These are phyloP conservation scores for Nepenthes mirabilis DNA, from an alignment of 148 eudicot species.

Conservation along the genomic window DNA sequence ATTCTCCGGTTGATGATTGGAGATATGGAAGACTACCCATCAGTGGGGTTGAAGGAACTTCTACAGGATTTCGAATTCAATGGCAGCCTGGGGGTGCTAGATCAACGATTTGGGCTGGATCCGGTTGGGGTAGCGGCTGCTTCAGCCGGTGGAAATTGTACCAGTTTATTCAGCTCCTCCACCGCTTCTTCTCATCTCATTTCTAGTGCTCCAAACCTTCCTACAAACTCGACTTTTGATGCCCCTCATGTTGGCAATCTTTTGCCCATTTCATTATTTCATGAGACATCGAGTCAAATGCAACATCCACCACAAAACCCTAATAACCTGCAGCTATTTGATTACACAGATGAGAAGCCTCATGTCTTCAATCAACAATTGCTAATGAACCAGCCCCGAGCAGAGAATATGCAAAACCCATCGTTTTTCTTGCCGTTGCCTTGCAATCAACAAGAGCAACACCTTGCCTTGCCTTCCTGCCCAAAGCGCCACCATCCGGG, in stretches of 20 bases:
- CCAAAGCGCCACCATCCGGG: conserved; percentile 65
- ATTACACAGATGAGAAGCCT: conserved; percentile 29
- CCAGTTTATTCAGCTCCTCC: too few relatives aligned
- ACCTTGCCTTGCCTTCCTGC: conserved; percentile 29
- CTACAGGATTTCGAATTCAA: conserved; percentile 34
- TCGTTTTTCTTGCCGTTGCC: conserved; percentile 29
- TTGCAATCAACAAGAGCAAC: conserved; percentile 19
- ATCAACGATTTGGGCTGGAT: conserved; percentile 35
- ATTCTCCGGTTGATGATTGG: conserved; percentile 66
- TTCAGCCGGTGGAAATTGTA: too few relatives aligned
- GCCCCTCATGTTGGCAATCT: background rate
- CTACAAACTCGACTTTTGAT: background rate
- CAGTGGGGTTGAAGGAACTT: conserved; percentile 47
- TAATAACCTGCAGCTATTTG: conserved; percentile 10
- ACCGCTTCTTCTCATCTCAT: too few relatives aligned
- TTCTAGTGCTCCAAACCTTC: too few relatives aligned
- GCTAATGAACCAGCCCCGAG: conserved; percentile 37
- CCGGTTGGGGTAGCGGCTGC: background rate
- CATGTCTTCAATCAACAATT: conserved; percentile 40
- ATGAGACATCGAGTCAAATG: too few relatives aligned
- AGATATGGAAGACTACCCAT: conserved; percentile 51
- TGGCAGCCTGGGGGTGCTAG: conserved; percentile 48
- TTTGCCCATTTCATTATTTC: too few relatives aligned
- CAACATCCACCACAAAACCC: conserved; percentile 6
- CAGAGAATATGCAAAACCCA: conserved; percentile 34